Conservation (phyloP, 2,329 filamentous ascomycete species). For the Trichoderma pleuroti region DNA sequence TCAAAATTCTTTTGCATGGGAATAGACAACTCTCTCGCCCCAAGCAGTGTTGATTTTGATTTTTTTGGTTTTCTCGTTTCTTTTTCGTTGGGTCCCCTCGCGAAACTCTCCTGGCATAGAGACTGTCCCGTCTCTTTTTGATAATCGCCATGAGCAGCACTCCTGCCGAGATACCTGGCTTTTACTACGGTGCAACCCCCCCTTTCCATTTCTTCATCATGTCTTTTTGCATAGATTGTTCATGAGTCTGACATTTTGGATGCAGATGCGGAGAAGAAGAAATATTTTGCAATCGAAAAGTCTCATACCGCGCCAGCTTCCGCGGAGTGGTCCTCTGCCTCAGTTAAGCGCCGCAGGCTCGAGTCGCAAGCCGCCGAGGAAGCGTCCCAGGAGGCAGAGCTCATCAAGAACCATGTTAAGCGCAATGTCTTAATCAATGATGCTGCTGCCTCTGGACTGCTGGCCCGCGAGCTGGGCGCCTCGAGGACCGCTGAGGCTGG, state of each 20-base stretch:
- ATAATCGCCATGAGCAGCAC: constrained; percentile 25
- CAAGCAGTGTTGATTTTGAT: neutral
- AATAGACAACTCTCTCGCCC: neutral
- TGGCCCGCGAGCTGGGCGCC: constrained; percentile 29
- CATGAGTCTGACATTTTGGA: neutral
- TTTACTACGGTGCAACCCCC: constrained; percentile 47
- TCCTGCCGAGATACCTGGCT: constrained; percentile 46
- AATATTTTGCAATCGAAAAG: constrained; percentile 66
- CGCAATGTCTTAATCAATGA: constrained; percentile 36
- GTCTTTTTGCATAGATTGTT: neutral
- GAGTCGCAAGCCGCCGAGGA: constrained; percentile 37
- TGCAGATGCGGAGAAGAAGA: constrained; percentile 54
- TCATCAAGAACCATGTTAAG: constrained; percentile 38
- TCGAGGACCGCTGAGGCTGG: constrained; percentile 19
- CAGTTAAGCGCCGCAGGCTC: constrained; percentile 54
- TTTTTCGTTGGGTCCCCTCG: neutral
- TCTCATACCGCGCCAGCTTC: constrained; percentile 49
- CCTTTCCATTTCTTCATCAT: neutral
- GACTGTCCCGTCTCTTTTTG: no score
- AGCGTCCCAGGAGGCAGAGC: constrained; percentile 27
- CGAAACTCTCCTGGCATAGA: neutral
- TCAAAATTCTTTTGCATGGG: neutral
- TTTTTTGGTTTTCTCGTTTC: no score
- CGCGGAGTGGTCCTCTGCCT: constrained; percentile 54
- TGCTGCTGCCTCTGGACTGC: constrained; percentile 29